Percentiles rank a stretch among this genome's conserved stretches.
Evolutionary conservation across 495 filamentous ascomycete species (phyloP).

Genomic region (Aspergillus mulundensis): DNA sequence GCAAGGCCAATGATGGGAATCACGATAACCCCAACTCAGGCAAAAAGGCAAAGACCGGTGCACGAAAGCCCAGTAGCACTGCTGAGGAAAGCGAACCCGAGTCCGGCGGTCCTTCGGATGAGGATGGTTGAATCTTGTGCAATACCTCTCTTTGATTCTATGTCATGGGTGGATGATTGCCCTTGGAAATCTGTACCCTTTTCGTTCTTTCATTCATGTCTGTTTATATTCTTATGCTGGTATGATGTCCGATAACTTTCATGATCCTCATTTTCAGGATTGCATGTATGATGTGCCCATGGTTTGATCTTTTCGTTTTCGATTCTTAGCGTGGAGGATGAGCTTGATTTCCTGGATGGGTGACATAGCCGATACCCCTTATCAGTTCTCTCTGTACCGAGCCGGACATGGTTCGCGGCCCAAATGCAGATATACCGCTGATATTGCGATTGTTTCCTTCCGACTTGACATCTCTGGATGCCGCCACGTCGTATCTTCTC

Average conservation of each 20-base stretch:
- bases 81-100: conserved; percentile 49
- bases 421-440: conserved; percentile 7
- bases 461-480: conserved; percentile 9
- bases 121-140: conserved; percentile 39
- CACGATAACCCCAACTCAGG: conserved; percentile 36
- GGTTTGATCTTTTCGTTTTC: conserved; percentile 17
- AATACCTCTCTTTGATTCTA: conserved; percentile 17
- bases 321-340: conserved; percentile 14
- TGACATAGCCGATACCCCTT: conserved; percentile 15
- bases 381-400: conserved; percentile 14
- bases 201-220: conserved; percentile 24
- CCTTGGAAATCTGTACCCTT: conserved; percentile 21
- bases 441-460: neutral
- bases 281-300: conserved; percentile 32
- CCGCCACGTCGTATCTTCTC: neutral
- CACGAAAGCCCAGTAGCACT: conserved; percentile 31
- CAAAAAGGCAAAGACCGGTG: conserved; percentile 46
- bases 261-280: conserved; percentile 22
- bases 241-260: conserved; percentile 28
- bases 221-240: conserved; percentile 40
- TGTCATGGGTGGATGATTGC: conserved; percentile 20
- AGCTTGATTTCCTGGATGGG: conserved; percentile 15
- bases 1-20: conserved; percentile 47
- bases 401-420: neutral
- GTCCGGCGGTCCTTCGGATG: conserved; percentile 45